Evolutionary conservation across 2,329 filamentous ascomycete species (phyloP), one percentile per base, ranked within the genome.

Genomic region (Bimuria novae-zelandiae): DNA sequence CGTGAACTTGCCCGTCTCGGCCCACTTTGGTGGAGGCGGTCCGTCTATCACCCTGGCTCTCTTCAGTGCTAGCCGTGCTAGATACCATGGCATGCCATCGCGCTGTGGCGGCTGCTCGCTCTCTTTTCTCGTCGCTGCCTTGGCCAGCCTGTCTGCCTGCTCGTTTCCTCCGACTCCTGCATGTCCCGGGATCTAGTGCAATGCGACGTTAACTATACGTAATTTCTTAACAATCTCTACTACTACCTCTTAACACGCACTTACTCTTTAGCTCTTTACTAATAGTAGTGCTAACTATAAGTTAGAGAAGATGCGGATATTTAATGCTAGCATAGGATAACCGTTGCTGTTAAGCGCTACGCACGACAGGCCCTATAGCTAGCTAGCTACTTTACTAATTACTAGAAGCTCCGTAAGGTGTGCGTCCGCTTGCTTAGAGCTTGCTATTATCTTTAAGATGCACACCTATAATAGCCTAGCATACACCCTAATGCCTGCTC

Each of bases 161-260:
- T 58, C 49, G 44, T 60, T 62, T 12, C 57, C 55, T 44, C 48
- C 33, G 40, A 62, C 52, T 21, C 55, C 53, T 40, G 43, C n/a
- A 37, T 59, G 51, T 17, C 51, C 39, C 8, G 51, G 55, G 11
- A 61, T 37, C 60, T 43, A 62, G 50, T 61, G 50, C 44, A 62
- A 51, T 51, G 60, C 60, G 45, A 55, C 27, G n/a, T 55, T 62
- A 44, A 6, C 50, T 39, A 56, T 56, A 6, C 45, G 25, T 17
- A 56, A 44, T 35, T 56, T 52, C 49, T 56, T 56, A 4, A 56
- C 23, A 36, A 52, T 56, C 21, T 52, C 10, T 36, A 22, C 43
- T 30, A 55, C 49, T 23, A 55, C 52, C 29, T 49, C 23, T 17
- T 58, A 33, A 35, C 52, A 55, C 3, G 49, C 52, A 29, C 55